phyloP scores from a whole-genome alignment of 2,329 filamentous ascomycete species.

The Colletotrichum australisinense region DNA sequence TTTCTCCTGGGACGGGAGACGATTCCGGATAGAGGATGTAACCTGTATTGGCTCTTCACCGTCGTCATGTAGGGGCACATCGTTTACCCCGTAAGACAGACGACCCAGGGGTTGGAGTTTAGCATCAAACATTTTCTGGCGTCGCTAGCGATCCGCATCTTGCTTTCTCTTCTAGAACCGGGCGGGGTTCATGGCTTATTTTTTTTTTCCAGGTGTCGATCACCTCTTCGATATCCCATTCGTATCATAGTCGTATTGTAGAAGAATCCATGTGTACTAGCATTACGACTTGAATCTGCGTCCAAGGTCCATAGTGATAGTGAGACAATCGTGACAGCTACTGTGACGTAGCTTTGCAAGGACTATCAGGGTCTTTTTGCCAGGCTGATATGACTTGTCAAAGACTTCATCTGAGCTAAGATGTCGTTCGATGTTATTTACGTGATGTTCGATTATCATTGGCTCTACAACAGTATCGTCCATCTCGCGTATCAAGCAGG shows the following conservation, averaged over 20 bases:
- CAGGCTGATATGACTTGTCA: no score
- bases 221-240: constrained; percentile 29
- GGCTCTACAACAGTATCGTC: no score
- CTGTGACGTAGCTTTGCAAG: no score
- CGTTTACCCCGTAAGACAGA: neutral
- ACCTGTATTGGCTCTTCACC: neutral
- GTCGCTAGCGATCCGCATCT: constrained; percentile 30
- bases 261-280: constrained; percentile 2
- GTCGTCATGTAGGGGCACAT: neutral
- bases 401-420: no score
- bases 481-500: neutral
- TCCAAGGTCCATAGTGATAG: neutral
- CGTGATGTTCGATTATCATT: no score
- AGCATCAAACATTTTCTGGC: constrained; percentile 1
- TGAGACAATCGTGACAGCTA: no score
- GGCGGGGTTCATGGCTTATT: constrained; percentile 1
- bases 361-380: no score
- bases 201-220: constrained; percentile 11
- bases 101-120: neutral
- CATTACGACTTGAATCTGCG: neutral
- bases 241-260: constrained; percentile 24
- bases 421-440: no score
- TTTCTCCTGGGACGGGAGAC: neutral
- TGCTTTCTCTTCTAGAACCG: constrained; percentile 7
- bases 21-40: neutral